These are phyloP conservation scores for Ceratocystis alfenasii DNA, from an alignment of 2,329 filamentous ascomycete genomes.

Conservation along the genomic window DNA sequence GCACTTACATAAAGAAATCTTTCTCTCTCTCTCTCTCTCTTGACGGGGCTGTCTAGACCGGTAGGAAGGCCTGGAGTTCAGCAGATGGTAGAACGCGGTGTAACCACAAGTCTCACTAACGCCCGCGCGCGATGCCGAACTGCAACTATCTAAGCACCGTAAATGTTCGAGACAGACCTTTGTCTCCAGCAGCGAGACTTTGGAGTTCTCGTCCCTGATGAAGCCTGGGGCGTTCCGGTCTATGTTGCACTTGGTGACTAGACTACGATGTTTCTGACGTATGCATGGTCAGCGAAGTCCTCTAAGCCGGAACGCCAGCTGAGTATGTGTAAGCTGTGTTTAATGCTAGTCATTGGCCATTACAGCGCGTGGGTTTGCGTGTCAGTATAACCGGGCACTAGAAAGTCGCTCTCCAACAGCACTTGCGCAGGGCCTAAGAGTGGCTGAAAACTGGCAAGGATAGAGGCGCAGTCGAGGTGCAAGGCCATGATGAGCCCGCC, in stretches of 20 bases:
- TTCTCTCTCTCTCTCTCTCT: conserved; percentile 36
- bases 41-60: conserved; percentile 44
- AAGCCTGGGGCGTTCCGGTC: conserved; percentile 44
- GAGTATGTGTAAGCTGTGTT: conserved; percentile 42
- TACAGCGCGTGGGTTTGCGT: conserved; percentile 58
- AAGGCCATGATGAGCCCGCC: conserved; percentile 13
- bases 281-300: conserved; percentile 41
- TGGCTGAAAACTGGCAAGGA: background rate
- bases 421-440: conserved; percentile 22
- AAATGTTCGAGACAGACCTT: conserved; percentile 39
- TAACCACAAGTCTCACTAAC: conserved; percentile 41
- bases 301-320: conserved; percentile 54
- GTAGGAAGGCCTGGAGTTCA: conserved; percentile 43
- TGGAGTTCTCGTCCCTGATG: conserved; percentile 37
- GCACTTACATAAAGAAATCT: conserved; percentile 49
- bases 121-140: conserved; percentile 33
- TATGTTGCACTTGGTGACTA: conserved; percentile 54
- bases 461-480: background rate
- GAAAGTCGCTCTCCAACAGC: conserved; percentile 37
- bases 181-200: conserved; percentile 40
- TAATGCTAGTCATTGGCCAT: conserved; percentile 38
- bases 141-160: conserved; percentile 27
- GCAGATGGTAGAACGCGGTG: conserved; percentile 50
- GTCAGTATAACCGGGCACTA: conserved; percentile 51
- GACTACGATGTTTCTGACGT: conserved; percentile 49